phyloP scores from a whole-genome alignment of 2,329 filamentous ascomycete genomes.

The Drechslerella dactyloides region DNA sequence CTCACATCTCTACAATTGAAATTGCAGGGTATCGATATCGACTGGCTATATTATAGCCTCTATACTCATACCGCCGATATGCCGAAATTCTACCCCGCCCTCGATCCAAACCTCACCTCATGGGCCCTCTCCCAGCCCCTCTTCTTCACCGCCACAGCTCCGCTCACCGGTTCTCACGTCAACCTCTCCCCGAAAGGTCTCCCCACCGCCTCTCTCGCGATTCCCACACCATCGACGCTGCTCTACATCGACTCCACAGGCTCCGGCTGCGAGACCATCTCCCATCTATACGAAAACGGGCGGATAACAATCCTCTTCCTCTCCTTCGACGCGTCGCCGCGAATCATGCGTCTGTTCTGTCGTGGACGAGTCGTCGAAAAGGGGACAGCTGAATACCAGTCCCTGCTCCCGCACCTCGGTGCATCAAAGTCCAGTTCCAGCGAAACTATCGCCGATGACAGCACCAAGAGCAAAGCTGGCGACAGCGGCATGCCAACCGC shows the following conservation, averaged over 20 bases:
- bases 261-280: constrained; percentile 76
- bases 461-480: constrained; percentile 25
- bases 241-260: constrained; percentile 75
- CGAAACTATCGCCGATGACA: constrained; percentile 51
- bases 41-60: neutral
- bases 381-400: constrained; percentile 63
- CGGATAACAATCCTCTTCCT: constrained; percentile 77
- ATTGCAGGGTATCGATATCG: neutral
- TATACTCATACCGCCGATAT: constrained; percentile 60
- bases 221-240: constrained; percentile 60
- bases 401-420: constrained; percentile 61
- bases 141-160: constrained; percentile 78
- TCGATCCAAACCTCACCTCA: constrained; percentile 65
- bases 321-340: constrained; percentile 67
- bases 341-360: constrained; percentile 71
- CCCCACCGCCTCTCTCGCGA: constrained; percentile 67
- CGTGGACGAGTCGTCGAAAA: constrained; percentile 67
- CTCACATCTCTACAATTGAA: too few species aligned
- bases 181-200: constrained; percentile 80
- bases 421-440: neutral
- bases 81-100: constrained; percentile 66
- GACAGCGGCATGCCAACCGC: constrained; percentile 60
- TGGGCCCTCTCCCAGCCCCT: constrained; percentile 73
- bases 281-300: constrained; percentile 77
- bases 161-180: constrained; percentile 67